These are phyloP conservation scores for Arxiozyma slooffiae DNA, from an alignment of 1,139 yeast genomes.

Conservation along the genomic window DNA sequence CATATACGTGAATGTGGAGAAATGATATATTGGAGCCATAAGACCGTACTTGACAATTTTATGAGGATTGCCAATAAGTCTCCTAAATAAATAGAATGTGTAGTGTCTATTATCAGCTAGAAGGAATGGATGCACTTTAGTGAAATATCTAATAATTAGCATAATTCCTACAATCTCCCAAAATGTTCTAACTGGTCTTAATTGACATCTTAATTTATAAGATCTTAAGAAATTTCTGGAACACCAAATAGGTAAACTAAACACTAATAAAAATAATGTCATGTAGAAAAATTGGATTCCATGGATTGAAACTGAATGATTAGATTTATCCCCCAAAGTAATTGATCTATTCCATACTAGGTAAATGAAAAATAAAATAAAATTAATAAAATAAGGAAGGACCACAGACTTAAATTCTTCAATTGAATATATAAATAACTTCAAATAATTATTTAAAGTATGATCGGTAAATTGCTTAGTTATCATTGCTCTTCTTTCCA, in stretches of 20 bases:
- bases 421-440: slow-evolving; percentile 30
- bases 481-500: slow-evolving; percentile 42
- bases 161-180: slow-evolving; percentile 36
- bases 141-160: slow-evolving; percentile 45
- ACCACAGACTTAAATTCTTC: slow-evolving; percentile 30
- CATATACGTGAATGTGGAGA: slow-evolving; percentile 44
- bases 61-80: slow-evolving; percentile 42
- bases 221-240: slow-evolving; percentile 33
- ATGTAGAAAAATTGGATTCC: slow-evolving; percentile 77
- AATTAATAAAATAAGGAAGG: slow-evolving; percentile 48
- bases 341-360: slow-evolving; percentile 61
- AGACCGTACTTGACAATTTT: slow-evolving; percentile 28
- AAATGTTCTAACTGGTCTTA: slow-evolving; percentile 23
- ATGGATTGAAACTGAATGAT: slow-evolving; percentile 66
- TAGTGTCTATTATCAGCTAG: slow-evolving; percentile 92
- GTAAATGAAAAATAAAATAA: slow-evolving; percentile 45
- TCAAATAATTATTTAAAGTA: slow-evolving; percentile 32
- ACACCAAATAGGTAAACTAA: slow-evolving; percentile 66
- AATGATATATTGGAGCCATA: slow-evolving; percentile 64
- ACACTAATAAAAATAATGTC: slow-evolving; percentile 46
- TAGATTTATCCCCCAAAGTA: slow-evolving; percentile 76
- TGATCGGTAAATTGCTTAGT: slow-evolving; percentile 33
- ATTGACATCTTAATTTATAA: slow-evolving; percentile 30
- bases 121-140: slow-evolving; percentile 79
- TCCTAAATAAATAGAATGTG: slow-evolving; percentile 74